Base-by-base conservation (phyloP, 2,329 filamentous ascomycete species). In the Phaeosphaeria sp. region DNA sequence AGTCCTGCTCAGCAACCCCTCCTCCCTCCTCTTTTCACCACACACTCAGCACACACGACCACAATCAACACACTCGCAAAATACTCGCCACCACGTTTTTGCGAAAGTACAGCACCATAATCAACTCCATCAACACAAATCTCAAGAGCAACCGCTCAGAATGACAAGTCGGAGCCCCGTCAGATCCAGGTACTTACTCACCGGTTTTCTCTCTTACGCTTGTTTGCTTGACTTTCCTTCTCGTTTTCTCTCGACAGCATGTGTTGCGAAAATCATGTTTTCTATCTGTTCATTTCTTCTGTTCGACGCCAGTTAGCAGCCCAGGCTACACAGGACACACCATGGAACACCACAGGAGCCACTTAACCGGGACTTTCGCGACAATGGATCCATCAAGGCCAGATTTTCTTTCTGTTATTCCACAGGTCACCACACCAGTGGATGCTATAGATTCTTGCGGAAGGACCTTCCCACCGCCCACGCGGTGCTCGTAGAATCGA, bases 131-230 rank as follows among this genome's bases (percentile, higher is more conserved):
- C 22, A 9, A 27, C 33, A 43, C 69, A 62, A 54, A 52, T 65
- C 55, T 61, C 61, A 70, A 72, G 74, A 76, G 74, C 75, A 71
- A 71, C 72, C 70, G 74, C 72, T 77, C 76, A 78, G 74, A 71
- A 78, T 78, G 76, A 74, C 75, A 76, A 73, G 73, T 78, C 76
- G 74, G 75, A 78, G 73, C 72, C 75, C 74, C 77, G 71, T 71
- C 74, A 67, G 73, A 67, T 72, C 74, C 65, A 78, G 76, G 76
- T 78, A 78, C 73, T 77, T 78, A 78, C 74, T 75, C 76, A 74
- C 71, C 61, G 74, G 73, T 77, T 68, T 66, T 65, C 63, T 66
- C 63, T 66, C 60, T 59, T 62, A 51, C 55, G 66, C 68, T 58
- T 68, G 63, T 60, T 72, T 69, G 50, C 56, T 63, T 66, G 48